Evolutionary conservation across 768 basidiomycete species (phyloP), one percentile per base, ranked within the genome.

Genomic region (Tremella yokohamensis): DNA sequence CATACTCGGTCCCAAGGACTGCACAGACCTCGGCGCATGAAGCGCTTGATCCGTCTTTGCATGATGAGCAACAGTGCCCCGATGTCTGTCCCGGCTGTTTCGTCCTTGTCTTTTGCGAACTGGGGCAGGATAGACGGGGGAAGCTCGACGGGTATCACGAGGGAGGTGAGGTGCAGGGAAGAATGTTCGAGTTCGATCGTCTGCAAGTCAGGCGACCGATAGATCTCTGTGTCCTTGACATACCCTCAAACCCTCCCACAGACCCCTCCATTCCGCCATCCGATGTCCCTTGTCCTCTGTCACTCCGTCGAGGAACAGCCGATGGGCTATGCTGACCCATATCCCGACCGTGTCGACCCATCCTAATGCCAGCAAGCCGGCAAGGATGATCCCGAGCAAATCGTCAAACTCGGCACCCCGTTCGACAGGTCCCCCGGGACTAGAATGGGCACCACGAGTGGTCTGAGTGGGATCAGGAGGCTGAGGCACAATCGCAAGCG

Each of bases 141-240:
- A n/a, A 16, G 34, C 50, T 48, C 8, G 4, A 22, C n/a, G 22
- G 56, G 56, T 1, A 57, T 37, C 18, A 52, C n/a, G 13, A 49
- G 56, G n/a, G 38, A 57, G 13, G 34, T 40, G 29, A 57, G 24
- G 20, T 39, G 25, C 22, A 57, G 38, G 15, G 56, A 57, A 22
- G 49, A 48, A 42, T 57, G 56, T 24, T 57, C 56, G 49, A 57
- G 40, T 3, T 57, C 56, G 26, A 57, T 44, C 3, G 45, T 42
- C 56, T 57, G 34, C 11, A 1, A 26, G 4, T 34, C 29, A 34
- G 29, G 4, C 11, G 29, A 34, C 1, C 8, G 9, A 11, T 3
- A 24, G 29, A 18, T 16, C 2, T 16, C 19, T 1, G 4, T 19
- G 19, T 7, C 19, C 16, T 8, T 3, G 18, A 52, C 56, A 3